These are phyloP conservation scores for Austroboletus niveus DNA, from an alignment of 1,284 basidiomycete genomes.

Conservation along the genomic window DNA sequence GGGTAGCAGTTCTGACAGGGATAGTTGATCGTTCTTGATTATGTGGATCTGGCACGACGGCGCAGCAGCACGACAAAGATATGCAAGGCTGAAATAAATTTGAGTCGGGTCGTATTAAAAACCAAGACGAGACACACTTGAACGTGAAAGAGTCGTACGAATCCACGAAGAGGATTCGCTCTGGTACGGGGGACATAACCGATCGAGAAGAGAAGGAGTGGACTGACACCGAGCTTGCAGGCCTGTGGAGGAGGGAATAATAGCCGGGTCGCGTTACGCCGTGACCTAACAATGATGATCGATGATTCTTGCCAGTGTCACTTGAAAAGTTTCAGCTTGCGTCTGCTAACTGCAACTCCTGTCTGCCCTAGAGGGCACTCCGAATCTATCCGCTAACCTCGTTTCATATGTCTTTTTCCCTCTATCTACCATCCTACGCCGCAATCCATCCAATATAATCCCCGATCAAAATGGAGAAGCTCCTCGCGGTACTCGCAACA, in stretches of 20 bases:
- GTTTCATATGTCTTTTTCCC: slow-evolving; percentile 87
- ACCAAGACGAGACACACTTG: slow-evolving; percentile 55
- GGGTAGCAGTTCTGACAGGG: slow-evolving; percentile 47
- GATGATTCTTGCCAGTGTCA: too few species aligned
- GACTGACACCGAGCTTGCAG: neutral
- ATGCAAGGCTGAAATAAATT: slow-evolving; percentile 51
- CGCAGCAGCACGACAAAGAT: slow-evolving; percentile 58
- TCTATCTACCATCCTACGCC: slow-evolving; percentile 76
- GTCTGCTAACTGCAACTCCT: slow-evolving; percentile 51
- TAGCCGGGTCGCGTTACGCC: too few species aligned
- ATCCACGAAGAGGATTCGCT: slow-evolving; percentile 67
- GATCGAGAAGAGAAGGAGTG: neutral
- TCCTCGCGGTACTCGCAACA: slow-evolving; percentile 70
- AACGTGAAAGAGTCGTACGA: slow-evolving; percentile 85
- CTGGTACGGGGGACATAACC: slow-evolving; percentile 19
- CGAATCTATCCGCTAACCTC: slow-evolving; percentile 55
- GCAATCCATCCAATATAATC: slow-evolving; percentile 62
- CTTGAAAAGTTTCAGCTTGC: slow-evolving; percentile 62
- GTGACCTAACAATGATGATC: too few species aligned
- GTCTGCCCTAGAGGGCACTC: slow-evolving; percentile 49
- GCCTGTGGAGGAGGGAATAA: too few species aligned
- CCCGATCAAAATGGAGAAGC: slow-evolving; percentile 77
- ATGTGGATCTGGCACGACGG: slow-evolving; percentile 62
- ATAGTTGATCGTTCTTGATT: slow-evolving; percentile 66
- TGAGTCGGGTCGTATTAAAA: slow-evolving; percentile 1